Percentiles rank a stretch among this genome's conserved stretches.
These are phyloP conservation scores for Colletotrichum neosansevieriae DNA, from an alignment of 2,329 filamentous ascomycete genomes.

Conservation along the genomic window DNA sequence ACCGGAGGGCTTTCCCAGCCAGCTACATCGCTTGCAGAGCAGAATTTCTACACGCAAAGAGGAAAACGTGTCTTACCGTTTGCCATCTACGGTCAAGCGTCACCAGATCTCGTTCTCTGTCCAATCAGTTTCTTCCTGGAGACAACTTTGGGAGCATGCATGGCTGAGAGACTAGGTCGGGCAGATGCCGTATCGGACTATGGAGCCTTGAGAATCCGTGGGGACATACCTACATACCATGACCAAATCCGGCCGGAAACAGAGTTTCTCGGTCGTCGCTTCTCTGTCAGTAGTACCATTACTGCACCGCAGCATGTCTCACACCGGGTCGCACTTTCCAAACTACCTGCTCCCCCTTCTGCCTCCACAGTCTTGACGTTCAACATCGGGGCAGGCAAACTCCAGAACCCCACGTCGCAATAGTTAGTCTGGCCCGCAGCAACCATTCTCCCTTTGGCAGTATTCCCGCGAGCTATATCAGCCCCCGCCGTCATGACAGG, in stretches of 20 bases:
- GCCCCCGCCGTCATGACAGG: conserved; percentile 38
- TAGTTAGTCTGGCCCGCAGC: conserved; percentile 5
- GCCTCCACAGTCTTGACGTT: background rate
- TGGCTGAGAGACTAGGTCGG: background rate
- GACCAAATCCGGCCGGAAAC: conserved; percentile 29
- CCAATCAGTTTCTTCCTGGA: conserved; percentile 9
- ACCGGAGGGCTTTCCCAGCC: background rate
- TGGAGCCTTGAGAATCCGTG: conserved; percentile 1
- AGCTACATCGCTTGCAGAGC: background rate
- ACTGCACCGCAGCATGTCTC: conserved; percentile 10
- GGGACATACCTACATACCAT: background rate
- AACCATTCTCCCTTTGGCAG: conserved; percentile 24
- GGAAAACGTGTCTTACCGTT: conserved; percentile 18
- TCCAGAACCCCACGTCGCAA: background rate
- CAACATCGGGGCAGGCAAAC: conserved; percentile 26
- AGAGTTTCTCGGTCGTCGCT: conserved; percentile 18
- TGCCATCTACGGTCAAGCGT: conserved; percentile 23
- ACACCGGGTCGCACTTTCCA: conserved; percentile 16
- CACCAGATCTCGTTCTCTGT: conserved; percentile 14
- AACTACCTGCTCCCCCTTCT: background rate
- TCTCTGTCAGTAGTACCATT: conserved; percentile 18
- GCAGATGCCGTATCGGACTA: conserved; percentile 17
- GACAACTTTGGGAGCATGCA: background rate
- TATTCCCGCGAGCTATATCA: conserved; percentile 7
- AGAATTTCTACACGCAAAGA: conserved; percentile 27